Evolutionary conservation across 163 green algal species (phyloP).

Genomic region (Coccomyxa subellipsoidea): DNA sequence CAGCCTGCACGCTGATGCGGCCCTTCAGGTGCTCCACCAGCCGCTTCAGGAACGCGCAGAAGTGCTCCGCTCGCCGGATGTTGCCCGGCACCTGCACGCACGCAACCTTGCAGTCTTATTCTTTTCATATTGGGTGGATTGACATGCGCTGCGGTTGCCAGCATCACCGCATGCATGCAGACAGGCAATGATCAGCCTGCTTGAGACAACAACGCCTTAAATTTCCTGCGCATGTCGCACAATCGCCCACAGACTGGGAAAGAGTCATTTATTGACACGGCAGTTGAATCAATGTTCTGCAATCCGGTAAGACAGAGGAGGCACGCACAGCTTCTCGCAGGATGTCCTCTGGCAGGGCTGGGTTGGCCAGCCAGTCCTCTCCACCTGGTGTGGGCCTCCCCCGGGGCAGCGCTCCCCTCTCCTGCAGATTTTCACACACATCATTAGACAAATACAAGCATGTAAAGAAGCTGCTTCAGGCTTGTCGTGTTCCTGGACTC

Average conservation of each 20-base stretch:
- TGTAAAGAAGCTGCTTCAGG: too few species aligned
- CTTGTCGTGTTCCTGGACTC: too few species aligned
- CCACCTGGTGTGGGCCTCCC: conserved; percentile 18
- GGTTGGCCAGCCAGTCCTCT: conserved; percentile 88
- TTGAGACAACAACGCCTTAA: too few species aligned
- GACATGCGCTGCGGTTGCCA: too few species aligned
- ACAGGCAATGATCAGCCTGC: too few species aligned
- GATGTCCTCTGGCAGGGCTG: conserved; percentile 86
- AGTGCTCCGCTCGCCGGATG: conserved; percentile 96
- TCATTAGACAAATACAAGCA: too few species aligned
- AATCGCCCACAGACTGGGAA: too few species aligned
- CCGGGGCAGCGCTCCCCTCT: conserved; percentile 29
- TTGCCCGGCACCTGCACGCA: conserved; percentile 70
- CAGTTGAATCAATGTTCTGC: not conserved
- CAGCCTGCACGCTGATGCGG: conserved; percentile 59
- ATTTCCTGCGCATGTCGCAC: too few species aligned
- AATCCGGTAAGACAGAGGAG: not conserved
- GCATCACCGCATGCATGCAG: too few species aligned
- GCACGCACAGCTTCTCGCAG: conserved; percentile 79
- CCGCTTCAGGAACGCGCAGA: conserved; percentile 92
- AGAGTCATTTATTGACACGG: too few species aligned
- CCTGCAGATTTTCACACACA: conserved; percentile 44
- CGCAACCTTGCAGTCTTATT: not conserved
- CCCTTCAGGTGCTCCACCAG: conserved; percentile 84
- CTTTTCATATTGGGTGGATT: too few species aligned